Evolutionary conservation across 2,329 filamentous ascomycete species (phyloP).

Genomic region (Fusarium poae): DNA sequence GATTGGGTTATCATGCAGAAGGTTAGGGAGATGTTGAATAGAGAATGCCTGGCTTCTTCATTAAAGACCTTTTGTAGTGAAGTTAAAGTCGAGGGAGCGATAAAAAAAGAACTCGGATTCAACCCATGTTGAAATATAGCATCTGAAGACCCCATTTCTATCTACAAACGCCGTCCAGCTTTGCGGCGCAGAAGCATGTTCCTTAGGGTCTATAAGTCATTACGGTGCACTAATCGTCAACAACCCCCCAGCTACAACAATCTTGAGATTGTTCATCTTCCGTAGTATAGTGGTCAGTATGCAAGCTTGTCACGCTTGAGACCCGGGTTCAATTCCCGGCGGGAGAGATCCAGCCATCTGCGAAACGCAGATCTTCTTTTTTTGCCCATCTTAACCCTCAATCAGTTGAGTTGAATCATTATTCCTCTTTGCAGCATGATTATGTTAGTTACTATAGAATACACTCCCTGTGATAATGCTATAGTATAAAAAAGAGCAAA

Average conservation of each 20-base stretch:
- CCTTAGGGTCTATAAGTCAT: background rate
- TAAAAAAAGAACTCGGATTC: no score
- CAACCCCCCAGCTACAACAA: background rate
- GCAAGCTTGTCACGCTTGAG: constrained; percentile 46
- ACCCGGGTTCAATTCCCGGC: constrained; percentile 46
- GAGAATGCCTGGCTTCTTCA: no score
- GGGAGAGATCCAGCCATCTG: constrained; percentile 44
- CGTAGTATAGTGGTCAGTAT: constrained; percentile 45
- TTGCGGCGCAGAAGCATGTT: no score
- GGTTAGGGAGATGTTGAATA: no score
- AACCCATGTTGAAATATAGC: no score
- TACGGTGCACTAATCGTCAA: rapidly evolving
- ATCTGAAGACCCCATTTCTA: no score
- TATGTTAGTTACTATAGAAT: constrained; percentile 16
- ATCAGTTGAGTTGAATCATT: background rate
- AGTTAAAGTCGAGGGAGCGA: no score
- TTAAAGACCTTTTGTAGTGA: no score
- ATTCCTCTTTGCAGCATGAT: background rate
- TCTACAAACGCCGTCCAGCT: no score
- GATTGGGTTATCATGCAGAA: no score
- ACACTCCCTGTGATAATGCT: constrained; percentile 26
- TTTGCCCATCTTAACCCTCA: background rate
- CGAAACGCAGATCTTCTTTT: constrained; percentile 9
- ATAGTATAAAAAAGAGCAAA: constrained; percentile 23
- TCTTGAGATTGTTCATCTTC: background rate